Conservation (phyloP, 192 early-diverging fungal genomes). For the Umbelopsis isabellina region DNA sequence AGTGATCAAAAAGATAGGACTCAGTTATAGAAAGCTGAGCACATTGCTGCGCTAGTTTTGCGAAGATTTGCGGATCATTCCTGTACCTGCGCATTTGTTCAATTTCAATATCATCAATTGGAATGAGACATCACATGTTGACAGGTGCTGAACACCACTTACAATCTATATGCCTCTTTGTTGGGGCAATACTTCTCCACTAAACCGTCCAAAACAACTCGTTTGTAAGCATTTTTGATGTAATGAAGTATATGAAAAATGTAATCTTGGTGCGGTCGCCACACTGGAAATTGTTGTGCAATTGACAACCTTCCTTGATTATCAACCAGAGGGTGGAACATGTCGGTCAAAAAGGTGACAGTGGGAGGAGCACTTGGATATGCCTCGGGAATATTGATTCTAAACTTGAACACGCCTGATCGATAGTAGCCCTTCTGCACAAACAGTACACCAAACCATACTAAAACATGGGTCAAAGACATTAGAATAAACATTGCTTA, state of each 20-base stretch:
- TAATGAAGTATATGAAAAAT: slow-evolving; percentile 88
- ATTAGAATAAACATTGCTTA: neutral
- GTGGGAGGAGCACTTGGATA: slow-evolving; percentile 78
- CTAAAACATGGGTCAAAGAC: slow-evolving; percentile 29
- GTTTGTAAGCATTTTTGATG: slow-evolving; percentile 85
- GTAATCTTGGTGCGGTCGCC: slow-evolving; percentile 82
- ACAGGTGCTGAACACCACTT: slow-evolving; percentile 17
- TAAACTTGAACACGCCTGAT: slow-evolving; percentile 88
- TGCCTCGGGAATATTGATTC: slow-evolving; percentile 73
- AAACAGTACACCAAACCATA: slow-evolving; percentile 87
- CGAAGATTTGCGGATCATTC: slow-evolving; percentile 62
- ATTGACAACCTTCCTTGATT: slow-evolving; percentile 68
- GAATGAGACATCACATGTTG: neutral
- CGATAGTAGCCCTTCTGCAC: slow-evolving; percentile 90
- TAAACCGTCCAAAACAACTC: slow-evolving; percentile 68
- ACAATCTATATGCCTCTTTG: slow-evolving; percentile 67
- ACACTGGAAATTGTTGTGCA: slow-evolving; percentile 78
- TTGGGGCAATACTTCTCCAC: slow-evolving; percentile 63
- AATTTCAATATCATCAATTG: neutral
- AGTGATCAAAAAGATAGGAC: slow-evolving; percentile 59
- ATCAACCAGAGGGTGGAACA: slow-evolving; percentile 88
- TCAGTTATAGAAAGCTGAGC: slow-evolving; percentile 74
- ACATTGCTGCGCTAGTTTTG: slow-evolving; percentile 71
- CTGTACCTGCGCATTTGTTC: slow-evolving; percentile 47
- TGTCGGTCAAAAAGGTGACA: slow-evolving; percentile 72